These are phyloP conservation scores for Scheffersomyces titani DNA, from an alignment of 1,139 yeast genomes.

Conservation along the genomic window DNA sequence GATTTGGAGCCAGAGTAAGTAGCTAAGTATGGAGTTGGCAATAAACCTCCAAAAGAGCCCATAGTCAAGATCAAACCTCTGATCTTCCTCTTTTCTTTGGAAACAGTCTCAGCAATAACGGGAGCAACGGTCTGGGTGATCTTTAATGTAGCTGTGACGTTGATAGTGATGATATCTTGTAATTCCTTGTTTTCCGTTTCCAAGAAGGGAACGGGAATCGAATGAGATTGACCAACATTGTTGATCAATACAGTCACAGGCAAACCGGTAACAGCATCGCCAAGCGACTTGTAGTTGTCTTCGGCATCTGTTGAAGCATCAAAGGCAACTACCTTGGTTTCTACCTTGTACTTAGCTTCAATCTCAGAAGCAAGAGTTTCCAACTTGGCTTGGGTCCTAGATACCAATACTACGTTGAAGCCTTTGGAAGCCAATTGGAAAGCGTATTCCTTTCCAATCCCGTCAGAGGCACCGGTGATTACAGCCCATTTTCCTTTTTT, in stretches of 20 bases:
- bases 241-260: constrained; percentile 78
- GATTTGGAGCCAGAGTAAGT: constrained; percentile 97
- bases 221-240: constrained; percentile 93
- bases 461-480: constrained; percentile 96
- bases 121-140: constrained; percentile 81
- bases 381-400: constrained; percentile 81
- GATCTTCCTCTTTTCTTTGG: constrained; percentile 32
- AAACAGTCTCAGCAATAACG: constrained; percentile 54
- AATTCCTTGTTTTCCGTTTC: constrained; percentile 78
- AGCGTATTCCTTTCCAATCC: constrained; percentile 93
- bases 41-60: constrained; percentile 96
- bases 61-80: constrained; percentile 83
- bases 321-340: constrained; percentile 69
- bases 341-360: constrained; percentile 56
- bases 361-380: constrained; percentile 68
- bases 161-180: constrained; percentile 77
- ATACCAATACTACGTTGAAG: constrained; percentile 77
- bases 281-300: constrained; percentile 54
- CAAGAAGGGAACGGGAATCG: constrained; percentile 89
- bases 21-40: constrained; percentile 91
- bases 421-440: constrained; percentile 83
- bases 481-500: constrained; percentile 77
- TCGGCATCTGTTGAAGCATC: constrained; percentile 68
- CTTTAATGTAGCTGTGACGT: constrained; percentile 80
- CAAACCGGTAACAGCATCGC: constrained; percentile 48